Base-by-base conservation (phyloP, 2,329 filamentous ascomycete genomes). In the Magnaporthales sp. region DNA sequence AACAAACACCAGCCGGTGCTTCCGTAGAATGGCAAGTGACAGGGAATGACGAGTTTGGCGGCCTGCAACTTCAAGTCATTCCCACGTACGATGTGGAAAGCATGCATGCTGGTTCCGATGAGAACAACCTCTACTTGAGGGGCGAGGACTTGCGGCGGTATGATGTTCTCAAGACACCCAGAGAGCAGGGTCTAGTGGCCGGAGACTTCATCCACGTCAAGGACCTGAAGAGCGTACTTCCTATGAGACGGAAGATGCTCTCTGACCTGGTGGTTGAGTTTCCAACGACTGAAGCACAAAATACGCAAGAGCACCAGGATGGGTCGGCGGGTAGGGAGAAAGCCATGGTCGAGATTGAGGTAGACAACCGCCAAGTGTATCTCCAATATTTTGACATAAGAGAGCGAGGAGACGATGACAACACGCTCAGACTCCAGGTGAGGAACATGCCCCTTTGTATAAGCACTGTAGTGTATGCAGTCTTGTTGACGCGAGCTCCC, bases 51-150 rank as follows among this genome's bases (percentile, higher is more conserved):
- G 63, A 63, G 2, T 54, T 63, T 1, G 66, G 66, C 7, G 65
- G 66, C 3, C 30, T 68, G 9, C 65, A 67, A 22, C 64, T 68
- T n/a, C 65, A 68, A 56, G 60, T 68, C 4, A 66, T 60, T 2
- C 67, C 65, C 3, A 3, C 63, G 10, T n/a, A 65, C 13, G 27
- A 58, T 15, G 15, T 58, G 1, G 10, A 19, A 10, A 56, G 51
- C 63, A 54, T 65, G 24, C 26, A 38, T 13, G 63, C 46, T 10
- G 46, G 63, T 2, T 65, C 63, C 8, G 10, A 4, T 9, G n/a
- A 51, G 10, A 56, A 65, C 26, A n/a, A 29, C 9, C 30, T 30
- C 61, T 22, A 11, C 10, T 11, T 62, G 27, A n/a, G 15, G 19
- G 32, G 32, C 1, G 46, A 54, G 8, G 63, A 15, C 6, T 8